These are phyloP conservation scores for Neurospora sp. DNA, from an alignment of 495 filamentous ascomycete species.

Conservation along the genomic window DNA sequence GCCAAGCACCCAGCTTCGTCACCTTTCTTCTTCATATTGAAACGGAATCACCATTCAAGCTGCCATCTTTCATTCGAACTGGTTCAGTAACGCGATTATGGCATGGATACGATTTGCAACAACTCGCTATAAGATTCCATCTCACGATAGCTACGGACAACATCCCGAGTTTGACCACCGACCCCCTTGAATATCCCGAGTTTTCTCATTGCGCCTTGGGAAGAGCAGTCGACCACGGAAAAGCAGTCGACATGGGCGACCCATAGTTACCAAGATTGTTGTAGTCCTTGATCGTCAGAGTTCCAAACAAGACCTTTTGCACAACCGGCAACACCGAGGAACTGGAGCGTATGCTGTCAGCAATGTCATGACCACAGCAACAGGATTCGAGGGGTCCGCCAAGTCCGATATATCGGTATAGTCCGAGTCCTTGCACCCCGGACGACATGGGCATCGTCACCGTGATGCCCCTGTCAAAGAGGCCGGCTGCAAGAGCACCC, in stretches of 20 bases:
- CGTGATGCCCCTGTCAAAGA: conserved; percentile 43
- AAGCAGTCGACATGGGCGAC: conserved; percentile 36
- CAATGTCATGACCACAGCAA: neutral
- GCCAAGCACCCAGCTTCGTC: neutral
- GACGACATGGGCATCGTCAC: conserved; percentile 47
- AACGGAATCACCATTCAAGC: neutral
- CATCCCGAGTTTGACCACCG: neutral
- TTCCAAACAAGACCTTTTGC: conserved; percentile 38
- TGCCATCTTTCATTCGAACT: neutral
- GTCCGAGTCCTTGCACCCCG: conserved; percentile 41
- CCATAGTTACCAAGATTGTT: conserved; percentile 35
- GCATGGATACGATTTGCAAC: neutral
- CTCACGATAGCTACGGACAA: neutral
- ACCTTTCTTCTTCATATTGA: neutral
- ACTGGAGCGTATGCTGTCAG: conserved; percentile 13
- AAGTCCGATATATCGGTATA: conserved; percentile 40
- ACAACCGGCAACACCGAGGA: conserved; percentile 41
- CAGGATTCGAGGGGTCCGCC: conserved; percentile 25
- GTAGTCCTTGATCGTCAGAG: conserved; percentile 36
- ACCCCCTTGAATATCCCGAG: neutral
- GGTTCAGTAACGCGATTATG: neutral
- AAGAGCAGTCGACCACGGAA: conserved; percentile 35
- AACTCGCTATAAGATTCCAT: neutral
- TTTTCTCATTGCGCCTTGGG: conserved; percentile 13
- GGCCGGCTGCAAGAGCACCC: conserved; percentile 39